phyloP scores from a whole-genome alignment of 768 basidiomycete species.

The Leccinum pellstonianum region DNA sequence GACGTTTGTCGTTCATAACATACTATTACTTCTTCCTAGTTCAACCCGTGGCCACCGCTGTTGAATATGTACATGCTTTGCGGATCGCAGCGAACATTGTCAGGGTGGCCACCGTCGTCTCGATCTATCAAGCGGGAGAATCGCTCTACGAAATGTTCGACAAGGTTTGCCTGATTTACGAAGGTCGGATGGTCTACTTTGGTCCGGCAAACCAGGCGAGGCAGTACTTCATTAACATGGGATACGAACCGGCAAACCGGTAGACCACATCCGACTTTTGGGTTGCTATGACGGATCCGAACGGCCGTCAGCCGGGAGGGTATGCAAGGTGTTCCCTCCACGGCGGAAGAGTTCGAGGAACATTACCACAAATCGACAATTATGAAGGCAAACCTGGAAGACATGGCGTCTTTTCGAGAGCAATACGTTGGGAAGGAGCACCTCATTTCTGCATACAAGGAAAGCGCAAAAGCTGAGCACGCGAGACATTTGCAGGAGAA shows the following conservation, averaged over 20 bases:
- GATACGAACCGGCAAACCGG: constrained; percentile 51
- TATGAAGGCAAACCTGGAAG: constrained; percentile 42
- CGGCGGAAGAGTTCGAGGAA: constrained; percentile 56
- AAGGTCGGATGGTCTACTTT: constrained; percentile 59
- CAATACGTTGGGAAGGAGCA: constrained; percentile 47
- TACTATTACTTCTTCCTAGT: constrained; percentile 35
- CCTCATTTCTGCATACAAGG: constrained; percentile 42
- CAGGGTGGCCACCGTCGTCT: constrained; percentile 62
- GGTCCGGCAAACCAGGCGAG: constrained; percentile 54
- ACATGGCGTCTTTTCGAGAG: constrained; percentile 47
- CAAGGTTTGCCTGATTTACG: constrained; percentile 49
- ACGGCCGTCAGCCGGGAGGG: constrained; percentile 49
- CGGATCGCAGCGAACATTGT: constrained; percentile 63
- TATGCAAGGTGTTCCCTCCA: constrained; percentile 34
- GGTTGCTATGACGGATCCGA: constrained; percentile 60
- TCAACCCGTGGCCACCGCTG: constrained; percentile 69
- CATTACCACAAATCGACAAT: constrained; percentile 43
- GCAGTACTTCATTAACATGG: constrained; percentile 58
- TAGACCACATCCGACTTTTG: constrained; percentile 67
- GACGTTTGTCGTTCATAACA: constrained; percentile 44
- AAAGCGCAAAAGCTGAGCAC: constrained; percentile 53
- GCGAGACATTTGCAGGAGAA: constrained; percentile 44
- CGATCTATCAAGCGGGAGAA: constrained; percentile 85
- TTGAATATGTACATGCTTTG: constrained; percentile 71
- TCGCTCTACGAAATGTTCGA: constrained; percentile 51